Base-by-base conservation (phyloP, 164 flowering plant genomes). In the Akebia trifoliata region DNA sequence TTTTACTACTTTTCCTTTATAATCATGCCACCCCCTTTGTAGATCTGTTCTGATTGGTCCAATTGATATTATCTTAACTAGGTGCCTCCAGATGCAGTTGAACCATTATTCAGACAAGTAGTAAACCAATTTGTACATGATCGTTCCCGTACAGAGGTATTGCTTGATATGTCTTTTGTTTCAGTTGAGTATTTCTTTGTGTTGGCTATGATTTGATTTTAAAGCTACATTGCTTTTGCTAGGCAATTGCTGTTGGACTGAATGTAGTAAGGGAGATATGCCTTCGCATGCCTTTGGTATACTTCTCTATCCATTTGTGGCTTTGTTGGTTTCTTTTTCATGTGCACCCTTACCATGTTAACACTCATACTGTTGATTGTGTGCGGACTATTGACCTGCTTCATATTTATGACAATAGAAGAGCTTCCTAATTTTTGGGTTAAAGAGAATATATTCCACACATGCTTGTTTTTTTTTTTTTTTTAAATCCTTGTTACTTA, bases 51-150 rank as follows among this genome's bases (percentile, higher is more conserved):
- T 45, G 11, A 18, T 22, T 45, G 26, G 26, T 45, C 62, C 46
- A 46, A 61, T 21, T 24, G 21, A 20, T 31, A 28, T 57, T 72
- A 22, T 58, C 62, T 55, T 59, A 32, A 59, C 31, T 60, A 90
- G 98, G 97, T 90, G 46, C 98, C 97, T 56, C 97, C 97, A 50
- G 94, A 92, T 77, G 92, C 88, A 26, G 95, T 92, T 64, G 90
- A 87, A 58, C 87, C 95, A 36, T 55, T 93, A 34, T 87, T 92
- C 67, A 89, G 70, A 63, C 95, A 92, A 75, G 56, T 92, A 50
- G 97, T 92, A 17, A 89, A 92, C 68, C 95, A 87, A 60, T 92
- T 92, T 80, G 90, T 89, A 39, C 85, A 92, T 75, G 97, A 92
- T 69, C 76, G 75, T 49, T 89, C 98, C 37, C 90, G 91, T 35